Conservation (phyloP, 805 yeast genomes). For the Hermanozyma aechmeae region DNA sequence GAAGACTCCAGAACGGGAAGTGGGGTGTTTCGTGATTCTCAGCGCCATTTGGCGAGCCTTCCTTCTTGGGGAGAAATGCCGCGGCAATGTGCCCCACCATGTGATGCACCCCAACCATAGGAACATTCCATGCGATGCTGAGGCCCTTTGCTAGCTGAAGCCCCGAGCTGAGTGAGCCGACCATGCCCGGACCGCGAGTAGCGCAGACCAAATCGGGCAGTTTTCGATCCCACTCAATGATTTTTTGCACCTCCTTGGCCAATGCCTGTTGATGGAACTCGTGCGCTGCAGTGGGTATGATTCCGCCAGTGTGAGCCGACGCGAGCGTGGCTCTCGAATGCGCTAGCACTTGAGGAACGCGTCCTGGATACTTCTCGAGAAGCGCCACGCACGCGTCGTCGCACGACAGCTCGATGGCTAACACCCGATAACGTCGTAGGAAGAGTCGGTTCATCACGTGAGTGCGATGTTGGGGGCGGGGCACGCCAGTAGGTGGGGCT, state of each 20-base stretch:
- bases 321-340: slow-evolving; percentile 61
- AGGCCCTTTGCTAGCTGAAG: slow-evolving; percentile 81
- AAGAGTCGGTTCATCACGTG: no score
- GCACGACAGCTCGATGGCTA: slow-evolving; percentile 89
- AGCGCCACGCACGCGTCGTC: slow-evolving; percentile 91
- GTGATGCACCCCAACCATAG: slow-evolving; percentile 87
- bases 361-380: slow-evolving; percentile 37
- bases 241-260: slow-evolving; percentile 36
- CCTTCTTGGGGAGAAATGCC: slow-evolving; percentile 17
- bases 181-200: slow-evolving; percentile 96
- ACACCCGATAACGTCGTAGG: slow-evolving; percentile 44
- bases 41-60: background rate
- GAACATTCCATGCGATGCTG: slow-evolving; percentile 65
- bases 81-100: slow-evolving; percentile 88
- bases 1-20: slow-evolving; percentile 65
- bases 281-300: slow-evolving; percentile 79
- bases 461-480: no score
- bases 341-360: slow-evolving; percentile 41
- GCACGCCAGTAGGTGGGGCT: no score
- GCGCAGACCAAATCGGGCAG: slow-evolving; percentile 77
- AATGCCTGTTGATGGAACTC: slow-evolving; percentile 61
- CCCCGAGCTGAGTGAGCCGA: slow-evolving; percentile 78
- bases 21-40: slow-evolving; percentile 37
- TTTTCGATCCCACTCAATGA: no score
- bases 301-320: slow-evolving; percentile 67